Conservation (phyloP, 768 basidiomycete genomes). For the Termitomyces sp. region DNA sequence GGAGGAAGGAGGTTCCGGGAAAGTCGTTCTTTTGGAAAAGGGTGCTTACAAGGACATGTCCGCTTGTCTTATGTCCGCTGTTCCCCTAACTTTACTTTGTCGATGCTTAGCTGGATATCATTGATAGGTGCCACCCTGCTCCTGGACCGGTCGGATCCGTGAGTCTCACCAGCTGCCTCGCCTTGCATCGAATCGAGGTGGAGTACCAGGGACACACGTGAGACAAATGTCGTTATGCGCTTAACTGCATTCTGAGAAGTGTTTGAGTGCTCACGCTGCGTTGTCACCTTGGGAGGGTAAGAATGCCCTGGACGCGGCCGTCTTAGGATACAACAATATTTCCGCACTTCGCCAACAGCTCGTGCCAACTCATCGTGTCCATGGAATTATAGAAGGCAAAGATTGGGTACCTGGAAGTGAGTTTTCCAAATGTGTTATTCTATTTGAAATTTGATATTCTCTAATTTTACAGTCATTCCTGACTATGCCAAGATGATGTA, state of each 20-base stretch:
- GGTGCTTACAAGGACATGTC: constrained; percentile 77
- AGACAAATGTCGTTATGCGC: constrained; percentile 6
- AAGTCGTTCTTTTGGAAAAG: constrained; percentile 59
- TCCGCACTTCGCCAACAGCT: constrained; percentile 80
- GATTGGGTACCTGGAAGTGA: constrained; percentile 73
- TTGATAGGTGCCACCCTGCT: constrained; percentile 71
- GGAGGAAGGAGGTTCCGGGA: constrained; percentile 77
- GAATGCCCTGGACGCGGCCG: constrained; percentile 85
- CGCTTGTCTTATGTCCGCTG: constrained; percentile 63
- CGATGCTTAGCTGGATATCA: neutral
- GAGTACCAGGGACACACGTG: constrained; percentile 76
- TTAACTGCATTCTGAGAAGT: neutral
- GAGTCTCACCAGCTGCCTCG: constrained; percentile 60
- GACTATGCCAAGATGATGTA: constrained; percentile 73
- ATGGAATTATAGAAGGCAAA: constrained; percentile 72
- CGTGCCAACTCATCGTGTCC: constrained; percentile 69
- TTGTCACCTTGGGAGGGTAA: constrained; percentile 81
- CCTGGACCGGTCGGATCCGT: constrained; percentile 69
- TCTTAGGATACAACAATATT: constrained; percentile 76
- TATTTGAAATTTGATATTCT: neutral
- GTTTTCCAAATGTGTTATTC: constrained; percentile 13
- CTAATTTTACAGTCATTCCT: constrained; percentile 57
- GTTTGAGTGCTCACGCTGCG: constrained; percentile 67
- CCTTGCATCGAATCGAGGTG: constrained; percentile 51
- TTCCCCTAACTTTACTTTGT: neutral